Evolutionary conservation across 257 asterid genomes (phyloP), one percentile per base, ranked within the genome.

Genomic region (Ocimum tenuiflorum): DNA sequence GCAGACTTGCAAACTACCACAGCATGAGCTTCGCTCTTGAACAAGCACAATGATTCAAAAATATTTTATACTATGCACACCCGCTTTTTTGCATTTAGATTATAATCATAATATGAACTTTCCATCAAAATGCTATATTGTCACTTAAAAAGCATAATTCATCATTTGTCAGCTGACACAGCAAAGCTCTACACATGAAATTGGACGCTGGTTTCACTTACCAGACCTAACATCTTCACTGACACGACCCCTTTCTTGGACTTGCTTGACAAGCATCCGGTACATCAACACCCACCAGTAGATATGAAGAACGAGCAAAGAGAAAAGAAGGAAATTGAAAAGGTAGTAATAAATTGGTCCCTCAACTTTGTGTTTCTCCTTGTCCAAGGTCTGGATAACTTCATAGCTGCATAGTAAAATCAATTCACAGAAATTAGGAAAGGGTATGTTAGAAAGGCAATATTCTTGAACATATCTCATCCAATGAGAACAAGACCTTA

Each of bases 201-300:
- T 4, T 31, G 36, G 6, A 31, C 36, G 0, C 36, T 31, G 17
- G 52, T 67, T 60, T 43, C 55, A 76, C 95, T 83, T 73, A 90
- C 99, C 99, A 43, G 99, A 90, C 60, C 99, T 83, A 75, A 86
- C 96, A 74, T 94, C 99, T 54, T 94, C 97, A 56, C 95, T 83
- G 67, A 94, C 70, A 48, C 69, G 76, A 15, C 99, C 99, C 75
- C 95, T 78, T 53, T 82, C 81, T 79, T 86, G 83, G 75, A 94
- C 74, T 85, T 94, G 99, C 79, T 75, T 83, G 75, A 88, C 95
- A 45, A 94, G 97, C 97, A 94, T 94, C 61, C 99, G 91, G 71
- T 72, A 94, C 75, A 94, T 94, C 82, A 94, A 82, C 63, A 90
- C 86, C 99, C 99, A 90, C 99, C 99, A 94, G 63, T 94, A 94